Conservation (phyloP, 352 stramenopile species). For the Phytophthora pinifolia region DNA sequence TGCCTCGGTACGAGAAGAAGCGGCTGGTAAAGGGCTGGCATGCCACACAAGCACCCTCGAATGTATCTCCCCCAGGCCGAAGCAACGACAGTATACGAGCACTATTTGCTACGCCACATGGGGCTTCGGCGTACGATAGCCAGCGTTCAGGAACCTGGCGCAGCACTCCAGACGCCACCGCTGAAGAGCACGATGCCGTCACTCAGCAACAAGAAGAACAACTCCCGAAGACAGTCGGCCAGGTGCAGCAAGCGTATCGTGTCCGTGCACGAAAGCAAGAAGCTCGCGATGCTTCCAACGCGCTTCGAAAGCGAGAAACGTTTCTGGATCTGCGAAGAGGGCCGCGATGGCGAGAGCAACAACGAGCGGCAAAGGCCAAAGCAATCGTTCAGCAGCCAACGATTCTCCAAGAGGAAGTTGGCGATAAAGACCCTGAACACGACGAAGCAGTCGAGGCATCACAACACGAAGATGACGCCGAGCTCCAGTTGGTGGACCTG, state of each 20-base stretch:
- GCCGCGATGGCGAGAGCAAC: background rate
- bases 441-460: background rate
- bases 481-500: constrained; percentile 16
- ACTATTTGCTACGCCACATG: constrained; percentile 20
- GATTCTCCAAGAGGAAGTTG: background rate
- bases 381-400: background rate
- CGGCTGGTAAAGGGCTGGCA: constrained; percentile 36
- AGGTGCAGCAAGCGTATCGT: constrained; percentile 49
- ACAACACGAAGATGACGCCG: background rate
- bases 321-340: constrained; percentile 15
- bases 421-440: background rate
- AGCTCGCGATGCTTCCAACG: constrained; percentile 14
- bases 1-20: constrained; percentile 43
- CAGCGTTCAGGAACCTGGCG: constrained; percentile 11
- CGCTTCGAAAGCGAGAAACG: constrained; percentile 13
- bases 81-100: constrained; percentile 13
- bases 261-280: constrained; percentile 40
- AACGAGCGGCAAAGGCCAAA: constrained; percentile 8
- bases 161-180: constrained; percentile 5
- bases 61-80: background rate
- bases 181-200: background rate
- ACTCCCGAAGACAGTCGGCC: constrained; percentile 37
- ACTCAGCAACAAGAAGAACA: constrained; percentile 10
- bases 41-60: constrained; percentile 1
- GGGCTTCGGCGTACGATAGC: constrained; percentile 21